Conservation (phyloP, 2,329 filamentous ascomycete genomes). For the Penicillium sp. region DNA sequence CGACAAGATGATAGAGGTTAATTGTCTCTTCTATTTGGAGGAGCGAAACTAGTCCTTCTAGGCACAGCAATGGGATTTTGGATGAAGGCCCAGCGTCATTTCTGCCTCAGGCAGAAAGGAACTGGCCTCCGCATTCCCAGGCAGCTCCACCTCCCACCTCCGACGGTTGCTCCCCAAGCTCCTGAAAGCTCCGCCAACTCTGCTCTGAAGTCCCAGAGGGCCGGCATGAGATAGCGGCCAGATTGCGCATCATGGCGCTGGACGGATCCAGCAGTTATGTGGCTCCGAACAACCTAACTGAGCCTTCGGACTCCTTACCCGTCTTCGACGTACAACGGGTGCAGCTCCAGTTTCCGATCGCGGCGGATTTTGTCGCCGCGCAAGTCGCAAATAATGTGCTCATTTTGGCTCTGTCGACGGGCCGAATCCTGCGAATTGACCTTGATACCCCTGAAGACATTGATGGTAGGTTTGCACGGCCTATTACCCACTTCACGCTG, state of each 20-base stretch:
- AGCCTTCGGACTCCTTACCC: slow-evolving; percentile 67
- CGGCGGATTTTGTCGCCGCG: slow-evolving; percentile 92
- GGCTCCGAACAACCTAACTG: slow-evolving; percentile 63
- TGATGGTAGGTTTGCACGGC: slow-evolving; percentile 62
- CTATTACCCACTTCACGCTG: slow-evolving; percentile 4
- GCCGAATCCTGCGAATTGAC: slow-evolving; percentile 90
- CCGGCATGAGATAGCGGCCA: slow-evolving; percentile 35
- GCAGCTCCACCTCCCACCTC: slow-evolving; percentile 6
- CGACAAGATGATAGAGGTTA: too few relatives aligned
- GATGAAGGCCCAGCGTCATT: not conserved
- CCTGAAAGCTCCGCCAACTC: slow-evolving; percentile 25
- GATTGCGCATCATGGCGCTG: slow-evolving; percentile 64
- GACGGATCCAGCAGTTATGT: slow-evolving; percentile 72
- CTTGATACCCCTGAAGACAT: slow-evolving; percentile 93
- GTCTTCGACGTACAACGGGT: slow-evolving; percentile 96
- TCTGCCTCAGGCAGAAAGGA: slow-evolving; percentile 13
- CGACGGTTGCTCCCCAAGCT: slow-evolving; percentile 19
- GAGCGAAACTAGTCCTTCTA: too few relatives aligned
- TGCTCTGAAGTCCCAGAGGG: slow-evolving; percentile 16
- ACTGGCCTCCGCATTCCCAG: slow-evolving; percentile 18
- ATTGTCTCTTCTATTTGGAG: too few relatives aligned
- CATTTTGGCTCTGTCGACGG: slow-evolving; percentile 86
- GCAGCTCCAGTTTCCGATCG: slow-evolving; percentile 89
- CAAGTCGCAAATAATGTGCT: slow-evolving; percentile 98
- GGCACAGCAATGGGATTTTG: too few relatives aligned